Base-by-base conservation (phyloP, 192 early-diverging fungal genomes). In the Spinellus fusiger region DNA sequence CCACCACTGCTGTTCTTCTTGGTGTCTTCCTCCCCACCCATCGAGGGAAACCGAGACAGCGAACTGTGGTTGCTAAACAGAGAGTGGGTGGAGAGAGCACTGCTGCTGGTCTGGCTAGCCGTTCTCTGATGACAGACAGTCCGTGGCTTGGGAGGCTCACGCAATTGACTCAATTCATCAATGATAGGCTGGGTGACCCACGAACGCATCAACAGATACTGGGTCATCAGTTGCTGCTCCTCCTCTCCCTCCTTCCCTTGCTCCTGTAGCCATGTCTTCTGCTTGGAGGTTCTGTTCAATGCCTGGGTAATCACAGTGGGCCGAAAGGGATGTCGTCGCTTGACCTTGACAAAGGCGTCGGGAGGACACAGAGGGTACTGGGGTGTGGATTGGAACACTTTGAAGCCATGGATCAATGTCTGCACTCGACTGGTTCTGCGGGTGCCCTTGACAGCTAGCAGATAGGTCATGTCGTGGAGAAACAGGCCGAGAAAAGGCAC, bases 401-500 rank as follows among this genome's bases (percentile, higher is more conserved):
- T 54, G 48, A 90, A 71, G 1, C 75, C 67, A 54, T 77, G 68
- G 31, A 87, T 73, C 13, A 90, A 70, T 28, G 82, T 81, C 57
- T 80, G 79, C 44, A 88, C 66, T 28, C 85, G 73, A 9, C 70
- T 58, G 73, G 84, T 83, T 5, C 76, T 70, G 10, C 37, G 28
- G 5, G 46, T 47, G 64, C 77, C 80, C 55, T 87, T 89, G 37
- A 83, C 77, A 0, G 84, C 84, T 23, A 84, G 55, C 28, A 89
- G 65, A 69, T 90, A 92, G 1, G 88, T 89, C n/a, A 84, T 77
- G 53, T 92, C 89, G 69, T 89, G 86, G 9, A 90, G 81, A 66
- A 87, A 82, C 1, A 88, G 75, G 15, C 89, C 89, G 25, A 92
- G 56, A 70, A 86, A 92, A 2, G 89, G 89, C 6, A 90, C 80